Evolutionary conservation across 768 basidiomycete genomes (phyloP).

Genomic region (Termitomyces eurrhizus): DNA sequence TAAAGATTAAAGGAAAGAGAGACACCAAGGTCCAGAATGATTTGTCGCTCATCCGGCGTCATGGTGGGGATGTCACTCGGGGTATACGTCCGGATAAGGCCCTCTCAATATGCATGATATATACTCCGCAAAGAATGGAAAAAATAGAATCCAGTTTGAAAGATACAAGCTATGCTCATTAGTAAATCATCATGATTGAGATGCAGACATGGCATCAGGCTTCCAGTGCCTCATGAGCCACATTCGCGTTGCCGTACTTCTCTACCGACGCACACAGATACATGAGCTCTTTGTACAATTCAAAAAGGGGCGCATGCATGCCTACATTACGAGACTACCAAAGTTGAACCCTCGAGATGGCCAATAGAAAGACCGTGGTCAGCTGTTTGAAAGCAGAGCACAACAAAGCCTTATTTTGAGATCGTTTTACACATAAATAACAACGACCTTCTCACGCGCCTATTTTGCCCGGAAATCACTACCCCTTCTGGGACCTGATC

Average conservation of each 20-base stretch:
- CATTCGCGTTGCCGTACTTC: too few relatives aligned
- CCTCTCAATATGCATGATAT: not conserved
- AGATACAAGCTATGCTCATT: too few relatives aligned
- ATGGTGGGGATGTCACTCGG: not conserved
- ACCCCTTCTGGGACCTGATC: not conserved
- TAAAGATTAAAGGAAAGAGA: not conserved
- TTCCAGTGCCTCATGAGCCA: not conserved
- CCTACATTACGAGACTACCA: too few relatives aligned
- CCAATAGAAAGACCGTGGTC: not conserved
- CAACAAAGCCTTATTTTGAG: too few relatives aligned
- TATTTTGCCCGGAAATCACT: not conserved
- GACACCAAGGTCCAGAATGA: not conserved
- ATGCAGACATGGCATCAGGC: not conserved
- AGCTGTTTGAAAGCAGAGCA: not conserved
- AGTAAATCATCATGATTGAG: not conserved
- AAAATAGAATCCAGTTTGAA: not conserved
- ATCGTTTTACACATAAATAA: not conserved
- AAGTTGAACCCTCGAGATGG: too few relatives aligned
- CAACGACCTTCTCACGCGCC: not conserved
- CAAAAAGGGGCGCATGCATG: too few relatives aligned
- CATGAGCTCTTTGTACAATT: too few relatives aligned
- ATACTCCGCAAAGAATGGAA: not conserved
- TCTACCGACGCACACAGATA: too few relatives aligned
- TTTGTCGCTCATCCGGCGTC: not conserved
- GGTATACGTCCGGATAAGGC: not conserved